Evolutionary conservation across 148 eudicot species (phyloP).

Genomic region (Rhododendron ovatum): DNA sequence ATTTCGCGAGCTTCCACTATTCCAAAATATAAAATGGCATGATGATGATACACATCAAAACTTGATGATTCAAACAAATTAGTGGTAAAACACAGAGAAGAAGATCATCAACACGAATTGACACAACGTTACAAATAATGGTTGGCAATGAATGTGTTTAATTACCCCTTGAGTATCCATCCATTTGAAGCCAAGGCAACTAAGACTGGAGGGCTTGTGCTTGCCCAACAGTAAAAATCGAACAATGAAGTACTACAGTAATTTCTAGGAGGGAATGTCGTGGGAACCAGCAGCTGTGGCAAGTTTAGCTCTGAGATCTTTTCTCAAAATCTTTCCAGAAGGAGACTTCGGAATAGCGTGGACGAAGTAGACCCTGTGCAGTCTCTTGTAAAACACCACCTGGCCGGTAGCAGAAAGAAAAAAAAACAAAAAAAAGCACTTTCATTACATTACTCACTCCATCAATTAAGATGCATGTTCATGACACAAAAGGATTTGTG

Average conservation of each 20-base stretch:
- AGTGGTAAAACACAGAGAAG: not conserved
- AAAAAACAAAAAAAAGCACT: constrained; percentile 23
- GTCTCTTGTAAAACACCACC: constrained; percentile 85
- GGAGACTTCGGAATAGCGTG: constrained; percentile 79
- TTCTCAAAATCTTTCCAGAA: constrained; percentile 77
- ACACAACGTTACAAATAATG: not conserved
- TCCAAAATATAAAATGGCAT: not conserved
- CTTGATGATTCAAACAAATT: not conserved
- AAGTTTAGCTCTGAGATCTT: constrained; percentile 66
- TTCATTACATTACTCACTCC: not conserved
- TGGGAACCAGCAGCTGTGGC: constrained; percentile 1
- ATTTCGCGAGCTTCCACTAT: not conserved
- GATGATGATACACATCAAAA: not conserved
- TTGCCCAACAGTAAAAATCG: not conserved
- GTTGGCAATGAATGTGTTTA: not conserved
- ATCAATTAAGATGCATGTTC: not conserved
- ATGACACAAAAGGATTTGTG: not conserved
- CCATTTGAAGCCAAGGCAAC: not conserved
- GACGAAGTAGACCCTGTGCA: constrained; percentile 77
- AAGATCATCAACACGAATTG: not conserved
- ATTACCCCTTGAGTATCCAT: not conserved
- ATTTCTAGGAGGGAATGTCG: not conserved
- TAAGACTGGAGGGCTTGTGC: not conserved
- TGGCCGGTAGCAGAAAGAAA: constrained; percentile 5
- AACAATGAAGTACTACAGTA: not conserved